These are phyloP conservation scores for Stentor coeruleus DNA, from an alignment of 73 alveolate species.

Conservation along the genomic window DNA sequence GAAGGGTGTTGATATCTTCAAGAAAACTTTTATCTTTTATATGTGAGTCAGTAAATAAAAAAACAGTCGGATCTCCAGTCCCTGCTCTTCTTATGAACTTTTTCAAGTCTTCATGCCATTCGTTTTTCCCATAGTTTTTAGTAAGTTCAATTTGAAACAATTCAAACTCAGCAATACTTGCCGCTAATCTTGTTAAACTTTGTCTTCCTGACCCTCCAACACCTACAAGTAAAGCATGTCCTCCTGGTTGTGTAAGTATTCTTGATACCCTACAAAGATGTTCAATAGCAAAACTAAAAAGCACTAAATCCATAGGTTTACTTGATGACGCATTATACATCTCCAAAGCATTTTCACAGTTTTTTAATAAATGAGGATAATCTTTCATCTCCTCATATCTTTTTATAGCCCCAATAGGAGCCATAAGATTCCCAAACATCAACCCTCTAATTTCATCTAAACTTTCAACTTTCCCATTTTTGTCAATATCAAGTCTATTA, in stretches of 20 bases:
- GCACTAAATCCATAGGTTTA: slow-evolving; percentile 93
- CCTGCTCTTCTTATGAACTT: slow-evolving; percentile 79
- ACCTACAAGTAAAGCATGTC: slow-evolving; percentile 98
- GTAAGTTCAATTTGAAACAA: slow-evolving; percentile 95
- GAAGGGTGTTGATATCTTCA: slow-evolving; percentile 92
- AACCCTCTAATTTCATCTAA: slow-evolving; percentile 93
- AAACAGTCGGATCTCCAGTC: slow-evolving; percentile 68
- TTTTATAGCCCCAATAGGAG: slow-evolving; percentile 47
- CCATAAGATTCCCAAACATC: slow-evolving; percentile 80
- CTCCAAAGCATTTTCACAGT: slow-evolving; percentile 77
- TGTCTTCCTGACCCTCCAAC: slow-evolving; percentile 99
- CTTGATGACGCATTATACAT: slow-evolving; percentile 72
- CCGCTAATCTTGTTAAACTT: slow-evolving; percentile 92
- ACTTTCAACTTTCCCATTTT: slow-evolving; percentile 86
- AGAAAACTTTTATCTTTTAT: slow-evolving; percentile 95
- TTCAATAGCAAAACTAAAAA: slow-evolving; percentile 98
- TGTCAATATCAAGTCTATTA: slow-evolving; percentile 72
- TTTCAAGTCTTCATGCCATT: slow-evolving; percentile 98
- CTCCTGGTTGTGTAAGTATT: slow-evolving; percentile 96
- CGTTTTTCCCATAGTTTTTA: slow-evolving; percentile 90
- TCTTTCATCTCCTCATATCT: slow-evolving; percentile 59
- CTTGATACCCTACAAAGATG: slow-evolving; percentile 96
- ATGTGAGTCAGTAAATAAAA: slow-evolving; percentile 95
- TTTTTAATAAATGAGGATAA: slow-evolving; percentile 55
- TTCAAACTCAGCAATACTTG: slow-evolving; percentile 89